phyloP scores from a whole-genome alignment of 352 stramenopile genomes.

The Halophytophthora batemanensis region DNA sequence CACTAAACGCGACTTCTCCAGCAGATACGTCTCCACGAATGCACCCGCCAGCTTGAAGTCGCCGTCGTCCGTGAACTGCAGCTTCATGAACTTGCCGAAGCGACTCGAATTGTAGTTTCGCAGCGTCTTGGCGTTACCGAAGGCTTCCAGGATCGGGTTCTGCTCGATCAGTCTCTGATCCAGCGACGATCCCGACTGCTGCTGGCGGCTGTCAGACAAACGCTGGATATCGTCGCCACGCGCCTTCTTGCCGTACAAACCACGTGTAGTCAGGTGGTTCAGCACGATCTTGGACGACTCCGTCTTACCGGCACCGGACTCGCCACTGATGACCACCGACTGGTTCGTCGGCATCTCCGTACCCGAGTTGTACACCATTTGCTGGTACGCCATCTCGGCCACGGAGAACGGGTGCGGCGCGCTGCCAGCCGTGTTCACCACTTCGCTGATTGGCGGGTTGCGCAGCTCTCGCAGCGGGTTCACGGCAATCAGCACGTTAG shows the following conservation, averaged over 20 bases:
- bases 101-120: slow-evolving; percentile 94
- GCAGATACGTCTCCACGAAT: slow-evolving; percentile 87
- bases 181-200: slow-evolving; percentile 54
- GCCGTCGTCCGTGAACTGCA: slow-evolving; percentile 90
- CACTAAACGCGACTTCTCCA: slow-evolving; percentile 87
- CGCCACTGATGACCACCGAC: slow-evolving; percentile 84
- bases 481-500: slow-evolving; percentile 90
- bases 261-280: slow-evolving; percentile 82
- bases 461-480: slow-evolving; percentile 86
- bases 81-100: slow-evolving; percentile 96
- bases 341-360: slow-evolving; percentile 85
- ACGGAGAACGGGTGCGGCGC: slow-evolving; percentile 85
- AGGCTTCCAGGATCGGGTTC: slow-evolving; percentile 94
- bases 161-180: slow-evolving; percentile 85
- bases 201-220: slow-evolving; percentile 43
- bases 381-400: slow-evolving; percentile 90
- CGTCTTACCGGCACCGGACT: slow-evolving; percentile 88
- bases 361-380: slow-evolving; percentile 89
- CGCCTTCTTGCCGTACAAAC: slow-evolving; percentile 84
- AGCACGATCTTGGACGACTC: slow-evolving; percentile 91
- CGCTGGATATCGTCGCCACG: slow-evolving; percentile 70
- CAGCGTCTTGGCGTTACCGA: slow-evolving; percentile 95
- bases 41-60: slow-evolving; percentile 83
- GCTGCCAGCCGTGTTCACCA: slow-evolving; percentile 70
- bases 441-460: slow-evolving; percentile 75